phyloP scores from a whole-genome alignment of 164 flowering plant genomes.

The Amborella trichopoda region DNA sequence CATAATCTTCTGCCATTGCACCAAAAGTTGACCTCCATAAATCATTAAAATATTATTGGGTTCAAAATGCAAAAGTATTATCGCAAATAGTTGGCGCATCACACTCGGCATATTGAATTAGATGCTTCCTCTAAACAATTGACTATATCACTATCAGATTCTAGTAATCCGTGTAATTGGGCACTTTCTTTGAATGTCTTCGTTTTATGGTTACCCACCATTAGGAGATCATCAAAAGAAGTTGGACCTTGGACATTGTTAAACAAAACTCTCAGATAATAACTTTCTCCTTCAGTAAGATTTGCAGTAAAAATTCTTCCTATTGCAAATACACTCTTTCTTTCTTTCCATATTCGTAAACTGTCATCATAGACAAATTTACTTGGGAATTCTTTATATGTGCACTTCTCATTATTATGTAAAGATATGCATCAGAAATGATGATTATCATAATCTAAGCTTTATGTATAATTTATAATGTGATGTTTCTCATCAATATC shows the following conservation, averaged over 20 bases:
- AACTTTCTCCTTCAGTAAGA: conserved; percentile 2
- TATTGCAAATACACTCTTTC: neutral
- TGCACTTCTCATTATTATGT: no score
- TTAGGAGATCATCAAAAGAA: neutral
- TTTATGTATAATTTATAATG: no score
- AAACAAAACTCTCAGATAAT: neutral
- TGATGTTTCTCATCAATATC: no score
- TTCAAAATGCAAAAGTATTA: neutral
- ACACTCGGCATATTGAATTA: neutral
- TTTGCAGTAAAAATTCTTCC: neutral
- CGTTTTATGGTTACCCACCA: neutral
- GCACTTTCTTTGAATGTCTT: neutral
- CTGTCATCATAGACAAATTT: neutral
- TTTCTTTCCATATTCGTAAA: neutral
- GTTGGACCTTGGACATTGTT: neutral
- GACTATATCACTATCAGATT: neutral
- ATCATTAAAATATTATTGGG: neutral
- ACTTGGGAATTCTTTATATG: no score
- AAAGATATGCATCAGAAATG: no score
- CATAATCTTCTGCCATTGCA: neutral
- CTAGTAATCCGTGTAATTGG: neutral
- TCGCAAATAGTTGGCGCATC: neutral
- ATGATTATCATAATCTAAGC: no score
- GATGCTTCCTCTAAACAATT: neutral
- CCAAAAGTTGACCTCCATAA: neutral